Base-by-base conservation (phyloP, 352 stramenopile genomes). In the Phytopythium montanum region DNA sequence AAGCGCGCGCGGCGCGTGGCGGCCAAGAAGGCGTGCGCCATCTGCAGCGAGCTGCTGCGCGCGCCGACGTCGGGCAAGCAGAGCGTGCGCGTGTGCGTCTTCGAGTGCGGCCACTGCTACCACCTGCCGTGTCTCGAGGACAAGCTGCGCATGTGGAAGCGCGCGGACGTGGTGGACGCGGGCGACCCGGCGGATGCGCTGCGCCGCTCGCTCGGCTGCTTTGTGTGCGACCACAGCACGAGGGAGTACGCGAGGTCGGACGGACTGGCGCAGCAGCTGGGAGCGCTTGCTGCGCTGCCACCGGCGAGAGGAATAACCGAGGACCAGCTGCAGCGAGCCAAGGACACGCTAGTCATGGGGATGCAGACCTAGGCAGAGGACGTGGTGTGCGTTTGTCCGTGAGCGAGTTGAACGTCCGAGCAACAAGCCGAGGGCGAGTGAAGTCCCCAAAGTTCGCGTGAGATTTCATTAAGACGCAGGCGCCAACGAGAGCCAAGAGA, bases 101-200 rank as follows among this genome's bases (percentile, higher is more conserved):
- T 92, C 49, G 85, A 92, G 61, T 94, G 85, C 63, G 82, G 85
- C 16, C 85, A 94, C 48, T 85, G 76, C 58, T 94, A 92, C 63
- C 85, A 94, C 54, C 60, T 91, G 19, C 72, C 78, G 34, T 94
- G 85, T 50, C 65, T 94, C 9, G 81, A 92, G 48, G 85, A 94
- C 59, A 91, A 92, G 62, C 89, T 88, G 76, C 81, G 83, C n/a
- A 88, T 92, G 75, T 92, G 85, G 82, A 92, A 92, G 65, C 82
- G 73, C n/a, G 52, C 75, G 2, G 72, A 88, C 31, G 70, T 74
- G 1, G 71, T 88, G 2, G 69, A 78, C 36, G 63, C 72, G 16
- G 69, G 73, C 8, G 68, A 88, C 46, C 28, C 83, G 23, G 79
- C 64, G 19, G n/a, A n/a, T n/a, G 67, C 68, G 21, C 41, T 82